Base-by-base conservation (phyloP, 1,284 basidiomycete species). In the Sanghuangporus weigelae region DNA sequence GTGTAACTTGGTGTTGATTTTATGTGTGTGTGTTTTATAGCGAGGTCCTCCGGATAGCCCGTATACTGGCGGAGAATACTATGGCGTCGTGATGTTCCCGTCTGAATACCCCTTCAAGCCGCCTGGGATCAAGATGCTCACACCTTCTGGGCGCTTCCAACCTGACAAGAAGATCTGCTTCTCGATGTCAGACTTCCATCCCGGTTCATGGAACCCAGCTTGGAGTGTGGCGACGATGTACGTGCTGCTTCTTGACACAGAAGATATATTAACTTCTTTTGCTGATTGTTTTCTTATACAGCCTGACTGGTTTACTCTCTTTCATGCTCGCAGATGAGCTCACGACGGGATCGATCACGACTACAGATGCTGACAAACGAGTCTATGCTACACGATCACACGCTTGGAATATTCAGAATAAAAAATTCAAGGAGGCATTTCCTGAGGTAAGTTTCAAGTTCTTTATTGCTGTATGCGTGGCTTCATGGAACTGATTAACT, bases 261-360 rank as follows among this genome's bases (percentile, higher is more conserved):
- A 12, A 50, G 46, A 12, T 36, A 36, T 53, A 31, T 48, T 14
- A 10, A 59, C 38, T 21, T n/a, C 21, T 31, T 8, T 39, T 23
- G 59, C 19, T 60, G 49, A 72, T 46, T 16, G 10, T 7, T 46
- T 11, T 11, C 16, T 46, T 19, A 16, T 7, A 68, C 69, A 96
- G 94, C 76, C 83, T 97, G 67, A 96, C 95, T n/a, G 95, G 95
- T 38, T 81, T 98, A 23, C 79, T 97, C 50, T 95, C 93, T 6
- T 98, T 98, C 78, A 97, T 97, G 96, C 84, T 96, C 60, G 90
- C 92, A 1, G 94, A 98, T 70, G 95, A 98, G 79, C 95, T 97
- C 85, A 98, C 95, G 0, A 96, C 95, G 0, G 95, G 95, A 11
- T 93, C 92, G 0, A 86, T 96, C 51, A 92, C 85, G 16, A 89